Base-by-base conservation (phyloP, 2,329 filamentous ascomycete species). In the Colletotrichum shisoi region DNA sequence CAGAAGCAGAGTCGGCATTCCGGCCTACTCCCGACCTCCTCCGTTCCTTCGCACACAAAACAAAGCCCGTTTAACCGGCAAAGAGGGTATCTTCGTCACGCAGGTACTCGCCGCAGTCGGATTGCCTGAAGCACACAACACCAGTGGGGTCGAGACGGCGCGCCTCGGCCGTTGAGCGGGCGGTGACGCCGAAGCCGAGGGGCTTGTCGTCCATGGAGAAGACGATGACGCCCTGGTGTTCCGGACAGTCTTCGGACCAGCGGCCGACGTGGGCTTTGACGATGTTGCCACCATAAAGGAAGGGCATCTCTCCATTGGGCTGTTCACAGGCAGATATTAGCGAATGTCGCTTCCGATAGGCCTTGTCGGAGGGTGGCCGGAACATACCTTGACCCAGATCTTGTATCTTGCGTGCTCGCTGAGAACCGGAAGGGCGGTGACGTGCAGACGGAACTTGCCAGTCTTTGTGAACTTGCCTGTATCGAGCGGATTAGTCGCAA, bases 271-370 rank as follows among this genome's bases (percentile, higher is more conserved):
- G 84, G 9, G 84, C 84, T 76, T 86, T 86, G 72, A 96, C 87
- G 59, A 96, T 68, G 78, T 98, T 94, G 64, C 92, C 92, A 60
- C 95, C 95, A 79, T 98, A 99, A 53, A 99, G 81, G 78, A 96
- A 98, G 1, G 95, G 94, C 93, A 97, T 97, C 75, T 96, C 94
- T 72, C 95, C 95, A 80, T 98, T 98, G 67, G 89, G 87, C 80
- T 68, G 57, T 61, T 12, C n/a, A 34, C 3, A 12, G 21, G 13
- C 4, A 5, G 19, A 3, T 15, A 44, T 68, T n/a, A 68, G 65
- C 44, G n/a, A 13, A 8, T 19, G 21, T 12, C 9, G 5, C 13
- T 8, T n/a, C 6, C 0, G 8, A 19, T 13, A 11, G 17, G 21
- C n/a, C 11, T n/a, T 12, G 6, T 9, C 27, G 21, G 5, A 2